Percentiles rank a stretch among this genome's conserved stretches.
Evolutionary conservation across 768 basidiomycete genomes (phyloP).

Genomic region (Russula olivacea): DNA sequence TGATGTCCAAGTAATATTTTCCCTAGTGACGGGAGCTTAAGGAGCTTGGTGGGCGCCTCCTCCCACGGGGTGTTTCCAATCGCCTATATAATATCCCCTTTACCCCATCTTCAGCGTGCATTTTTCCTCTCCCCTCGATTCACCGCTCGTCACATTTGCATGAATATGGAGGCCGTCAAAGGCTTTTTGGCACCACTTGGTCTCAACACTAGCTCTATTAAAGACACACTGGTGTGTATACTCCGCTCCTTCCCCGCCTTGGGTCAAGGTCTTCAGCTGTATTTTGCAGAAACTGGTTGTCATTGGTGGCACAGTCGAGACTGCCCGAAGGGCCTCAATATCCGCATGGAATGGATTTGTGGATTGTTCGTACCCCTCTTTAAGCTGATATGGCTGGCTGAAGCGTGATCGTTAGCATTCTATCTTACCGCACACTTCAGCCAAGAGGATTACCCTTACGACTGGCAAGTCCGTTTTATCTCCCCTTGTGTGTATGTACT

Average conservation of each 20-base stretch:
- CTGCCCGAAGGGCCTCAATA: conserved; percentile 70
- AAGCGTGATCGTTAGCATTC: conserved; percentile 47
- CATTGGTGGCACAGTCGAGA: conserved; percentile 84
- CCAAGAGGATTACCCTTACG: conserved; percentile 82
- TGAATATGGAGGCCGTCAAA: conserved; percentile 62
- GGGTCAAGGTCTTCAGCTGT: conserved; percentile 2
- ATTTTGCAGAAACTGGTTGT: conserved; percentile 75
- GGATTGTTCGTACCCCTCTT: conserved; percentile 52
- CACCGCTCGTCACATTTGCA: conserved; percentile 17
- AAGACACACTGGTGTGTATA: conserved; percentile 65
- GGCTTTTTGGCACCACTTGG: conserved; percentile 62
- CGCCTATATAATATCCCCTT: conserved; percentile 23
- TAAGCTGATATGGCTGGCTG: conserved; percentile 11
- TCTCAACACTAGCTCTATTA: conserved; percentile 61
- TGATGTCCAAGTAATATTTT: background rate
- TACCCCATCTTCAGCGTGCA: conserved; percentile 12
- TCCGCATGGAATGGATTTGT: conserved; percentile 89
- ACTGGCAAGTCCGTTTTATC: conserved; percentile 48
- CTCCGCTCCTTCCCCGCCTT: background rate
- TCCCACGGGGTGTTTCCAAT: background rate
- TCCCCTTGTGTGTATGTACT: conserved; percentile 5
- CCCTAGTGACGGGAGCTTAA: background rate
- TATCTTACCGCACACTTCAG: conserved; percentile 86
- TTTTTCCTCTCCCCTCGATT: conserved; percentile 16
- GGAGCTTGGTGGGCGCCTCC: conserved; percentile 16